These are phyloP conservation scores for Raphanus sativus DNA, from an alignment of 345 rosid species.

Conservation along the genomic window DNA sequence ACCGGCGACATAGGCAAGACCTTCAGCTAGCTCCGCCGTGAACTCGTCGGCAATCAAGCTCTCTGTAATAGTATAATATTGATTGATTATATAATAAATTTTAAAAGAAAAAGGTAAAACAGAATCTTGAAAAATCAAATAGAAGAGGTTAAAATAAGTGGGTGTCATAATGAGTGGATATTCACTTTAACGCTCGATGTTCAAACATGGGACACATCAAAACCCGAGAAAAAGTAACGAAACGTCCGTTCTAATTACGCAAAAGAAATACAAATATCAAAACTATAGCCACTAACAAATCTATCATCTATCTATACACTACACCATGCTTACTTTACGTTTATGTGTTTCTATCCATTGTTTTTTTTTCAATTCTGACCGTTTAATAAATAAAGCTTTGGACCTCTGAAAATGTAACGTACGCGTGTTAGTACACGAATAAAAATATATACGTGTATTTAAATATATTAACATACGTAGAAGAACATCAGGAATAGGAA, in stretches of 20 bases:
- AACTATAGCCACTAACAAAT: conserved; percentile 17
- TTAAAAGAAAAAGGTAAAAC: conserved; percentile 8
- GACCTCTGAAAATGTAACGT: conserved; percentile 14
- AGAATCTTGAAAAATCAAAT: conserved; percentile 31
- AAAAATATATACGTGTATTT: background rate
- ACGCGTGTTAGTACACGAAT: background rate
- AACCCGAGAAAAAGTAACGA: conserved; percentile 33
- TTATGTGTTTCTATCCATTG: conserved; percentile 23
- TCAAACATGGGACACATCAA: conserved; percentile 44
- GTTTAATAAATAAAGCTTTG: conserved; percentile 11
- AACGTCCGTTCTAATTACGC: conserved; percentile 20
- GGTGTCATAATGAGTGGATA: conserved; percentile 43
- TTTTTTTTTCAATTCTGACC: background rate
- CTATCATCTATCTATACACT: background rate
- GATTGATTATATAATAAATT: background rate
- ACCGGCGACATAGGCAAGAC: conserved; percentile 90
- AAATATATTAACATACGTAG: background rate
- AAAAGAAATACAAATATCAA: conserved; percentile 4
- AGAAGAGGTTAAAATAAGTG: conserved; percentile 38
- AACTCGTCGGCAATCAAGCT: conserved; percentile 94
- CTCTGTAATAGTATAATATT: conserved; percentile 39
- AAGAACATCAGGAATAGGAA: background rate
- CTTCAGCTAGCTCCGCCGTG: conserved; percentile 87
- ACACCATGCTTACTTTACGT: conserved; percentile 23
- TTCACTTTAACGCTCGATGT: conserved; percentile 47